Evolutionary conservation across 164 flowering plant species (phyloP), one percentile per base, ranked within the genome.

Genomic region (Chloranthus sessilifolius): DNA sequence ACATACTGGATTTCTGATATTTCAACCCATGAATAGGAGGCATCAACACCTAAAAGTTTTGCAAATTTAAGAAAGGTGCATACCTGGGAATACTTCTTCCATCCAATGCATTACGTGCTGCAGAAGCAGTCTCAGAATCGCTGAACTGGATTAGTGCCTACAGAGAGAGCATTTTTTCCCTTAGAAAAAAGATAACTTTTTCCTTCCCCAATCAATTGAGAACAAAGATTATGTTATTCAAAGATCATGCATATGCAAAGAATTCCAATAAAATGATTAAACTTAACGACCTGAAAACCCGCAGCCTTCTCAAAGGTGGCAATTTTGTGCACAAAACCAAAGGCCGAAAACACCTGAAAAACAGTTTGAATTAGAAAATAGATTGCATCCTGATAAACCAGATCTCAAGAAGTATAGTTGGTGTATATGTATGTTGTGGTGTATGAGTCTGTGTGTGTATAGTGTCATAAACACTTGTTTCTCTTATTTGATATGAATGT

Each of bases 251-350:
- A n/a, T 14, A 23, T 39, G 28, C 14, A 45, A n/a, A n/a, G n/a
- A n/a, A n/a, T n/a, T n/a, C n/a, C n/a, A n/a, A n/a, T n/a, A n/a
- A n/a, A n/a, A n/a, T n/a, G n/a, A n/a, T n/a, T n/a, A n/a, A n/a
- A n/a, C n/a, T n/a, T n/a, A n/a, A n/a, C n/a, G 6, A 84, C 97
- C 92, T 89, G 97, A 65, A 89, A 89, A 33, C 97, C 95, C 42
- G 95, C 95, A 61, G 92, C 83, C 65, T 89, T 89, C 50, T 89
- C 97, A 62, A 89, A 89, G 35, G 97, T 89, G 43, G 97, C 90
- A 56, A 89, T 83, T 71, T 89, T 89, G 62, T 86, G 97, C 53
- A 89, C 97, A 61, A 80, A 83, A 0, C 97, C 97, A 79, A 89
- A 89, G 43, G 95, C 92, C 47, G 97, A 89, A 56, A 89, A 89